Percentiles rank a stretch among this genome's conserved stretches.
phyloP scores from a whole-genome alignment of 1,284 basidiomycete genomes.

The Leccinum fallax region DNA sequence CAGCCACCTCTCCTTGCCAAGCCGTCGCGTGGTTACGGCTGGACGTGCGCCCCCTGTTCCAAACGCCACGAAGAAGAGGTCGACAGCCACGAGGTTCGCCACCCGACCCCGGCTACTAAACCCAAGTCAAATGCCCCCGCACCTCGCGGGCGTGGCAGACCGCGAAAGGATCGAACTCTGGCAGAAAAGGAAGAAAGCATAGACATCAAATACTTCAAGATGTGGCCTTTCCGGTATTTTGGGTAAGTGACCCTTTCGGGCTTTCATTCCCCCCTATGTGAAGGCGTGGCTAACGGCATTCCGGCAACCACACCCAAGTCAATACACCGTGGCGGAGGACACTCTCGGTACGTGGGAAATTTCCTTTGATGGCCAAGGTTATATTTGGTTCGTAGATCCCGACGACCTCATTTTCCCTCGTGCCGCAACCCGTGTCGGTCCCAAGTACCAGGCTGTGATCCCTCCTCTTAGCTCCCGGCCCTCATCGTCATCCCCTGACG shows the following conservation, averaged over 20 bases:
- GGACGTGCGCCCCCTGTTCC: constrained; percentile 96
- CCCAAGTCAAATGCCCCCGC: constrained; percentile 72
- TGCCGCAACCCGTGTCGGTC: constrained; percentile 83
- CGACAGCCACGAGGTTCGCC: constrained; percentile 68
- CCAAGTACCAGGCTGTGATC: constrained; percentile 80
- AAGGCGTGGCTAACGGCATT: constrained; percentile 11
- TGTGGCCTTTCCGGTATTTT: constrained; percentile 97
- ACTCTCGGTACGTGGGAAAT: constrained; percentile 67
- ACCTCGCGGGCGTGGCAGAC: constrained; percentile 66
- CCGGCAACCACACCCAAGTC: constrained; percentile 45
- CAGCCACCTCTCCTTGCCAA: constrained; percentile 93
- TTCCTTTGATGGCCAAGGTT: constrained; percentile 24
- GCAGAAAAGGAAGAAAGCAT: constrained; percentile 77
- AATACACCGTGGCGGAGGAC: constrained; percentile 90
- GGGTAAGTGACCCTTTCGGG: constrained; percentile 58
- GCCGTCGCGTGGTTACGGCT: constrained; percentile 95
- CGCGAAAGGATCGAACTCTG: constrained; percentile 67
- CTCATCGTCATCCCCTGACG: constrained; percentile 37
- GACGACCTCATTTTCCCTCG: constrained; percentile 96
- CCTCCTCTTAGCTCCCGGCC: constrained; percentile 44
- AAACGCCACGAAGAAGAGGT: constrained; percentile 87
- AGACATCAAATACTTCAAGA: constrained; percentile 81
- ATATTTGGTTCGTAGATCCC: constrained; percentile 59
- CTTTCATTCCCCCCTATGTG: constrained; percentile 4
- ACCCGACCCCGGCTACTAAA: constrained; percentile 51